Percentiles rank a stretch among this genome's conserved stretches.
These are phyloP conservation scores for Cephalotrichum gorgonifer DNA, from an alignment of 2,329 filamentous ascomycete species.

Conservation along the genomic window DNA sequence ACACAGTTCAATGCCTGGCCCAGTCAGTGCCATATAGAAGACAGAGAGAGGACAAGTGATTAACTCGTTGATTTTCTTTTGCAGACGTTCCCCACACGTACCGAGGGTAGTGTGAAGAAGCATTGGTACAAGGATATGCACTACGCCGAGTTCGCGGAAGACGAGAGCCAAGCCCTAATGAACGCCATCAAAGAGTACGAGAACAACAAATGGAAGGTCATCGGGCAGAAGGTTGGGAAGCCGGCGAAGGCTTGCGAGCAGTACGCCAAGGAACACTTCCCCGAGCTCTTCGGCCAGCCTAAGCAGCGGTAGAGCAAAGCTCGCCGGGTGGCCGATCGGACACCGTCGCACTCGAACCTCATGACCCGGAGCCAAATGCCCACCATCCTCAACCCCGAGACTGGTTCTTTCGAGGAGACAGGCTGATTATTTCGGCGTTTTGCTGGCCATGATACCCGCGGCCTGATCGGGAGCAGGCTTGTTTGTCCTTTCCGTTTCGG, in stretches of 20 bases:
- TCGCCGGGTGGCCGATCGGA: background rate
- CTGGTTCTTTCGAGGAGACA: background rate
- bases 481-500: background rate
- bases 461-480: background rate
- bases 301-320: constrained; percentile 6
- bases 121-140: constrained; percentile 99
- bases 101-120: constrained; percentile 97
- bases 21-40: too few species aligned
- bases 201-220: constrained; percentile 96
- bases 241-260: constrained; percentile 78
- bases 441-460: constrained; percentile 2
- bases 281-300: constrained; percentile 21
- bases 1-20: background rate
- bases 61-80: background rate
- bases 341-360: too few species aligned
- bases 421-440: background rate
- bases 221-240: constrained; percentile 94
- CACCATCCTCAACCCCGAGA: background rate
- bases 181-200: constrained; percentile 98
- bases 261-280: constrained; percentile 93
- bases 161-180: constrained; percentile 77
- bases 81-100: constrained; percentile 82
- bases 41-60: too few species aligned
- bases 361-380: too few species aligned
- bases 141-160: constrained; percentile 95